These are phyloP conservation scores for Macrolepiota dolichaula DNA, from an alignment of 768 basidiomycete species.

Conservation along the genomic window DNA sequence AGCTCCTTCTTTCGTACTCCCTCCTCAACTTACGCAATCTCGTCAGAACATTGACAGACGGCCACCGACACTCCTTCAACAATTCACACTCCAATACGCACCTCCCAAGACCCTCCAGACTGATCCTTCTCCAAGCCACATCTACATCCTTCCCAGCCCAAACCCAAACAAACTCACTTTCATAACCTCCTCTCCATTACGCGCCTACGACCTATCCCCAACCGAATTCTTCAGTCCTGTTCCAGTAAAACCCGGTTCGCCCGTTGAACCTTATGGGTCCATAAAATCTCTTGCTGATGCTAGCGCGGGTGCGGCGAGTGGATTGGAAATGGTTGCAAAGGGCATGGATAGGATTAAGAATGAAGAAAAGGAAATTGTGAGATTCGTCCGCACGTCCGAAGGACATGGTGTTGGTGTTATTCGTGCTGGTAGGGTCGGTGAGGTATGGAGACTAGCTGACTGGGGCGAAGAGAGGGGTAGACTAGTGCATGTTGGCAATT, in stretches of 20 bases:
- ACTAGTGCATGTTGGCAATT: slow-evolving; percentile 45
- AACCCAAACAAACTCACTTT: slow-evolving; percentile 46
- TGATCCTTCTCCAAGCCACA: slow-evolving; percentile 46
- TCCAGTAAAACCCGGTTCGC: not conserved
- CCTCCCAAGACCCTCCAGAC: slow-evolving; percentile 56
- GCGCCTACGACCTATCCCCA: slow-evolving; percentile 56
- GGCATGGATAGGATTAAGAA: slow-evolving; percentile 34
- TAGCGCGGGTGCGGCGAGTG: slow-evolving; percentile 28
- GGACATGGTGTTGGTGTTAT: slow-evolving; percentile 72
- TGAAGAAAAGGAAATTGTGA: slow-evolving; percentile 52
- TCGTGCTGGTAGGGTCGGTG: slow-evolving; percentile 53
- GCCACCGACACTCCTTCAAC: slow-evolving; percentile 79
- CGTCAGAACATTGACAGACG: slow-evolving; percentile 86
- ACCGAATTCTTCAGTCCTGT: slow-evolving; percentile 52
- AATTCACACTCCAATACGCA: slow-evolving; percentile 65
- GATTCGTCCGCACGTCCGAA: slow-evolving; percentile 76
- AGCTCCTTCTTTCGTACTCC: slow-evolving; percentile 27
- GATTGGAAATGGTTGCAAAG: slow-evolving; percentile 42
- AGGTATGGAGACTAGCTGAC: slow-evolving; percentile 57
- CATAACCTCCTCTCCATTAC: slow-evolving; percentile 64
- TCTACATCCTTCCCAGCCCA: slow-evolving; percentile 51
- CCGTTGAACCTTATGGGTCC: not conserved
- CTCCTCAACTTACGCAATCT: not conserved
- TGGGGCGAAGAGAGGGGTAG: slow-evolving; percentile 33
- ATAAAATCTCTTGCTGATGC: not conserved